Evolutionary conservation across 2,329 filamentous ascomycete species (phyloP), one percentile per base, ranked within the genome.

Genomic region (Aureobasidium sp.): DNA sequence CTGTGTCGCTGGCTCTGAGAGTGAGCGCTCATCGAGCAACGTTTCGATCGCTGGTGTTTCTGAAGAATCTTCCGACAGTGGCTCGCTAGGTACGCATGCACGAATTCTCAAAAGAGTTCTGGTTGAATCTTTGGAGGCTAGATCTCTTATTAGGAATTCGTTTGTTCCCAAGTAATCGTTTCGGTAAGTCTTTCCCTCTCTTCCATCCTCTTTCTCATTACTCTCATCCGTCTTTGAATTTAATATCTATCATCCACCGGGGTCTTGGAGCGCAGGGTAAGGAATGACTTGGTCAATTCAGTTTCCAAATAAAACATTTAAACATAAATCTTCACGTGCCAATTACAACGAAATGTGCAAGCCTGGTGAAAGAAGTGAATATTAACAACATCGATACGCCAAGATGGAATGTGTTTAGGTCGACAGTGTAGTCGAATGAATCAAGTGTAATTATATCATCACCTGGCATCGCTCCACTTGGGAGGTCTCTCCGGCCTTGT

Each of bases 401-500:
- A 44, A 6, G 6, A 29, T 17, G 17, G 29, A 7, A 5, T 47
- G 24, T 29, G 24, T 33, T 8, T 33, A 12, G 1, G 6, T 19
- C 8, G 9, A 49, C 9, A 33, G 2, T 48, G 27, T 9, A 31
- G 15, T 31, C 24, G 44, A 29, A 47, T 31, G 45, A 19, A 19
- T 31, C 7, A n/a, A 19, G 7, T 3, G 8, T 5, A 37, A 33
- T 11, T 1, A 31, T 19, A 22, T 39, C n/a, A 48, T 62, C 63
- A 61, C 24, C 40, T 54, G 15, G 53, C 64, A 31, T 65, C 64
- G 31, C 59, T 59, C 62, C 62, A 65, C 31, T 61, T 61, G 2
- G 62, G 62, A 12, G 62, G 56, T 42, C 45, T 45, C 48, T 64
- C 60, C 3, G 27, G 15, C 27, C 62, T 50, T 47, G 31, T 45